Conservation (phyloP, 306 rosid species). For the Acmispon strigosus region DNA sequence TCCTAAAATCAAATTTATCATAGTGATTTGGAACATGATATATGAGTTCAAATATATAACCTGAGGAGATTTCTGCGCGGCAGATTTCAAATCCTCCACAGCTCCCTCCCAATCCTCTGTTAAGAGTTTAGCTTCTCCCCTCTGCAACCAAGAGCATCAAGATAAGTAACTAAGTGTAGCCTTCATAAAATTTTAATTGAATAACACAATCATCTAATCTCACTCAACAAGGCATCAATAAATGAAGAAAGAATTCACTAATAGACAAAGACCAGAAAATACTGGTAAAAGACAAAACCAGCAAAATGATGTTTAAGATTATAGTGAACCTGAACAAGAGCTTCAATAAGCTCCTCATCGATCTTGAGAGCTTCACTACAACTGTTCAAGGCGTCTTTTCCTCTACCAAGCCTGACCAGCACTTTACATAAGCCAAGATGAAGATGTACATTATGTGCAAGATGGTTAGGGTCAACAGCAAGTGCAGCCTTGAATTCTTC, state of each 20-base stretch:
- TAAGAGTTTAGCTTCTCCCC: constrained; percentile 96
- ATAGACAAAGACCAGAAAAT: neutral
- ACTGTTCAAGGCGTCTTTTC: constrained; percentile 88
- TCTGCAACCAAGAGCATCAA: constrained; percentile 42
- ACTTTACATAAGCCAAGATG: constrained; percentile 91
- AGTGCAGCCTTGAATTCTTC: constrained; percentile 82
- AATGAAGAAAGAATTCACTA: neutral
- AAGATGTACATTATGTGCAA: constrained; percentile 84
- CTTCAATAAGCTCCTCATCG: constrained; percentile 70
- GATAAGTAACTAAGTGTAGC: constrained; percentile 8
- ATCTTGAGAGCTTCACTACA: constrained; percentile 80
- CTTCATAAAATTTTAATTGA: neutral
- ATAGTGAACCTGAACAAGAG: constrained; percentile 80
- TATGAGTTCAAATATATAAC: constrained; percentile 20
- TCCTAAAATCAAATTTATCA: constrained; percentile 1
- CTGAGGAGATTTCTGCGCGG: constrained; percentile 93
- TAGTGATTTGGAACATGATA: neutral
- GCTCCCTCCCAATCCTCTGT: constrained; percentile 99
- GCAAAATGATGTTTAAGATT: constrained; percentile 1
- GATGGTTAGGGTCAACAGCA: constrained; percentile 79
- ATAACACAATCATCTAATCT: neutral
- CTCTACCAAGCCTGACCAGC: constrained; percentile 85
- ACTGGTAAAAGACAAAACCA: constrained; percentile 6
- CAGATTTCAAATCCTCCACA: constrained; percentile 84
- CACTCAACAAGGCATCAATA: neutral